Evolutionary conservation across 371 early-diverging fungal species (phyloP).

Genomic region (Mucor indicus): DNA sequence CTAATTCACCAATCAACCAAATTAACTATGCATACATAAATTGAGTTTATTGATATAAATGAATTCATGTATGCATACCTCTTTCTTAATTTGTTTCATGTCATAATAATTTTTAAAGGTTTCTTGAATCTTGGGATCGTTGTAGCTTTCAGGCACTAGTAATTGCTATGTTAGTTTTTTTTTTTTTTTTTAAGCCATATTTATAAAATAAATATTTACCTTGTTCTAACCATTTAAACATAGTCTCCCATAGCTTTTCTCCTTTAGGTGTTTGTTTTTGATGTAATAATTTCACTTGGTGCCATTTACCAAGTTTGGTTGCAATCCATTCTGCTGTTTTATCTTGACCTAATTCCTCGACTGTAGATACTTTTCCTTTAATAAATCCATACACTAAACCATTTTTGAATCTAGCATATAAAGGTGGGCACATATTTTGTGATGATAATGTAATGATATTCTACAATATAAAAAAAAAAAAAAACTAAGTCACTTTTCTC

Average conservation of each 20-base stretch:
- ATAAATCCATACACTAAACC: slow-evolving; percentile 91
- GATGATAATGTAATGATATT: slow-evolving; percentile 77
- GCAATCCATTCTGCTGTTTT: slow-evolving; percentile 77
- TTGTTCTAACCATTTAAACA: slow-evolving; percentile 79
- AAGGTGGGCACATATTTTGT: slow-evolving; percentile 72
- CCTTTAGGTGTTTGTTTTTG: slow-evolving; percentile 4
- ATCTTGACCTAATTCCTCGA: slow-evolving; percentile 70
- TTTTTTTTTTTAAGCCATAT: not conserved
- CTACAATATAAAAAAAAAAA: slow-evolving; percentile 32
- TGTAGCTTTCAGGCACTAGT: slow-evolving; percentile 66
- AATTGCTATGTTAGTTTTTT: not conserved
- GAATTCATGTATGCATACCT: slow-evolving; percentile 26
- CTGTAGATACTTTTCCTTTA: slow-evolving; percentile 67
- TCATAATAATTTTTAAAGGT: slow-evolving; percentile 63
- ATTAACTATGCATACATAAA: slow-evolving; percentile 30
- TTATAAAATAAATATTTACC: slow-evolving; percentile 32
- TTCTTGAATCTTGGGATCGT: slow-evolving; percentile 52
- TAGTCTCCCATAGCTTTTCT: slow-evolving; percentile 70
- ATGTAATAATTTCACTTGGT: slow-evolving; percentile 56
- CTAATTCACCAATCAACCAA: slow-evolving; percentile 53
- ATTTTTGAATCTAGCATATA: slow-evolving; percentile 85
- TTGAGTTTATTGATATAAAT: not conserved
- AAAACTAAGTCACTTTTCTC: not conserved
- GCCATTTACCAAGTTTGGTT: slow-evolving; percentile 79
- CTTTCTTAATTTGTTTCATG: slow-evolving; percentile 46